Percentiles rank a stretch among this genome's conserved stretches.
Evolutionary conservation across 106 monocot species (phyloP).

Genomic region (Dioscorea alata): DNA sequence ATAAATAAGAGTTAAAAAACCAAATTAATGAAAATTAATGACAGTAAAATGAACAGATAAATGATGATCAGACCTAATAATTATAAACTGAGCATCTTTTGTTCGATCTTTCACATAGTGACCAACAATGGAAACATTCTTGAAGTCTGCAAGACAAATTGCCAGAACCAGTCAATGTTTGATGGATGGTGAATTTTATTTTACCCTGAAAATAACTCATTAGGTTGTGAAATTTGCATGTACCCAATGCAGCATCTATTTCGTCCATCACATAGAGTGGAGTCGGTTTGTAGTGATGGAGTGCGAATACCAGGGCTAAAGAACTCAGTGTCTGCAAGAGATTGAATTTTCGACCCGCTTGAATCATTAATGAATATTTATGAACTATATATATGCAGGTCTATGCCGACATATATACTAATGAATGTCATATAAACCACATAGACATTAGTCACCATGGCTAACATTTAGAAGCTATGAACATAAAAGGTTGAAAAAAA

Average conservation of each 20-base stretch:
- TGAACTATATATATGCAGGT: too few species aligned
- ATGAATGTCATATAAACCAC: too few species aligned
- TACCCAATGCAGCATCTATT: slow-evolving; percentile 98
- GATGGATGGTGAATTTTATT: not conserved
- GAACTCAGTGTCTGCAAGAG: slow-evolving; percentile 83
- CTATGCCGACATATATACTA: too few species aligned
- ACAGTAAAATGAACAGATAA: too few species aligned
- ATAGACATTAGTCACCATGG: too few species aligned
- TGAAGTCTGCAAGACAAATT: slow-evolving; percentile 60
- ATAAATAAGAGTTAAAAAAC: not conserved
- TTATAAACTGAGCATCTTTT: slow-evolving; percentile 90
- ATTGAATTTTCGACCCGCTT: not conserved
- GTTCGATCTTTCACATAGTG: slow-evolving; percentile 74
- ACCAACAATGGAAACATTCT: slow-evolving; percentile 97
- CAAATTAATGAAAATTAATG: too few species aligned
- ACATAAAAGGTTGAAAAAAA: too few species aligned
- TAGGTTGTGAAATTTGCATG: not conserved
- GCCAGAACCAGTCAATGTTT: too few species aligned
- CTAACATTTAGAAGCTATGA: too few species aligned
- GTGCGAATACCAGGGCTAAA: slow-evolving; percentile 89
- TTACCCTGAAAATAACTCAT: not conserved
- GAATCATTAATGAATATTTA: not conserved
- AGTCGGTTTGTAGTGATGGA: slow-evolving; percentile 98
- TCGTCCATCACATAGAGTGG: slow-evolving; percentile 99
- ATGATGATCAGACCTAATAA: slow-evolving; percentile 56